Evolutionary conservation across 257 asterid genomes (phyloP), one percentile per base, ranked within the genome.

Genomic region (Paraleonurus japonicus): DNA sequence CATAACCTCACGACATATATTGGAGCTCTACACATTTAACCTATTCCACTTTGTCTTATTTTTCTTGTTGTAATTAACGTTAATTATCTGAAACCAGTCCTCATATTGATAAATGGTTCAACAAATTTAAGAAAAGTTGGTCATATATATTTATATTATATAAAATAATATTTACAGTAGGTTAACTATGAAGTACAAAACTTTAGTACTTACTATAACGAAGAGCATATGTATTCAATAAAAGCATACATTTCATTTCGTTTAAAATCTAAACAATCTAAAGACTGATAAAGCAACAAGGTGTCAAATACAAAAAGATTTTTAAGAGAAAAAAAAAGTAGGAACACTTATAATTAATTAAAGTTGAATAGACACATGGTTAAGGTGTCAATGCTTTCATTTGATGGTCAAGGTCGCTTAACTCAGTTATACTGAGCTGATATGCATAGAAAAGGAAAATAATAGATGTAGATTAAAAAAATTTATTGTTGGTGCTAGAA

Each of bases 341-440:
- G 27, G 26, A 64, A 58, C 17, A 58, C 35, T 53, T 32, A 10
- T 13, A n/a, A n/a, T n/a, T n/a, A n/a, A n/a, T n/a, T n/a, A 70
- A 70, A 64, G 71, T 71, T 73, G 62, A 63, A 67, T 43, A 12
- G 65, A 67, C 65, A 59, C 68, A 65, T 32, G 43, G 22, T 63
- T 30, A 19, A 15, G 37, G 70, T 68, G 35, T 54, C 67, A 19
- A 17, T 39, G 26, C 47, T 67, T 60, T 68, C 54, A 45, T 35
- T 67, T 73, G 63, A 27, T 48, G 67, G 78, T 53, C 51, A 59
- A 50, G 5, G n/a, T 60, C 73, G 7, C 65, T 17, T 30, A 9
- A 15, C n/a, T n/a, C n/a, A n/a, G n/a, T n/a, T n/a, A n/a, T n/a
- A n/a, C n/a, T n/a, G n/a, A n/a, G n/a, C n/a, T n/a, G n/a, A n/a